These are phyloP conservation scores for Coemansia sp. DNA, from an alignment of 192 early-diverging fungal species.

Conservation along the genomic window DNA sequence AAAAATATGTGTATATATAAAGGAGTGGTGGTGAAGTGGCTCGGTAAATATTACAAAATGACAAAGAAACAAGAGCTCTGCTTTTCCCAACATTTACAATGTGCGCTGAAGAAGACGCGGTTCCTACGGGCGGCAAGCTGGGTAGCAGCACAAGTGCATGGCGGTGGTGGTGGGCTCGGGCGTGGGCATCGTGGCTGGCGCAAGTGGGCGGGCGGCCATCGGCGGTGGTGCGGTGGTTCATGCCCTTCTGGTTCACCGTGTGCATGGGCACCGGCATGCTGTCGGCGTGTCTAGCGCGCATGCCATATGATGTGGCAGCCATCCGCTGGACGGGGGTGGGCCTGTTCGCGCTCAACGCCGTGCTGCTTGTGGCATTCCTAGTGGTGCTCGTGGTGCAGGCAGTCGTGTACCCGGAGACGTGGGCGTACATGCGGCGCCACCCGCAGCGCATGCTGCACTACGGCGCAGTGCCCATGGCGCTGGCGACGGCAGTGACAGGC, in stretches of 20 bases:
- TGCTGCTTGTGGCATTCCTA: constrained; percentile 17
- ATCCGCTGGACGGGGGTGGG: constrained; percentile 13
- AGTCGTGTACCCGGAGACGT: constrained; percentile 25
- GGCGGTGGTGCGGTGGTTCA: constrained; percentile 39
- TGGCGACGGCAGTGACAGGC: constrained; percentile 40
- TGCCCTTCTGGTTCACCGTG: constrained; percentile 58
- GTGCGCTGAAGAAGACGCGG: too few species aligned
- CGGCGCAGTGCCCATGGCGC: constrained; percentile 55
- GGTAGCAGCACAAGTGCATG: too few species aligned
- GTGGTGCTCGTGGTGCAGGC: constrained; percentile 26
- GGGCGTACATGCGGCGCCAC: constrained; percentile 36
- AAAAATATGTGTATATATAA: too few species aligned
- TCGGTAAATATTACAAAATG: too few species aligned
- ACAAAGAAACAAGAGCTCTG: too few species aligned
- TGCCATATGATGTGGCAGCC: constrained; percentile 32
- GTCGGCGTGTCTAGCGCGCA: constrained; percentile 23
- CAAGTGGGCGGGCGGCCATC: background rate
- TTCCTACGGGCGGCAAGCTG: too few species aligned
- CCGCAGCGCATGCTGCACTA: constrained; percentile 49
- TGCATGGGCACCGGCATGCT: constrained; percentile 59
- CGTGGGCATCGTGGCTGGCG: background rate
- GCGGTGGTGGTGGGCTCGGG: too few species aligned
- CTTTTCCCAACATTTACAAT: too few species aligned
- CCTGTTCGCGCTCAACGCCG: constrained; percentile 41
- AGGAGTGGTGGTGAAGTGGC: too few species aligned